Percentiles rank a stretch among this genome's conserved stretches.
Evolutionary conservation across 148 eudicot genomes (phyloP).

Genomic region (Camellia japonica): DNA sequence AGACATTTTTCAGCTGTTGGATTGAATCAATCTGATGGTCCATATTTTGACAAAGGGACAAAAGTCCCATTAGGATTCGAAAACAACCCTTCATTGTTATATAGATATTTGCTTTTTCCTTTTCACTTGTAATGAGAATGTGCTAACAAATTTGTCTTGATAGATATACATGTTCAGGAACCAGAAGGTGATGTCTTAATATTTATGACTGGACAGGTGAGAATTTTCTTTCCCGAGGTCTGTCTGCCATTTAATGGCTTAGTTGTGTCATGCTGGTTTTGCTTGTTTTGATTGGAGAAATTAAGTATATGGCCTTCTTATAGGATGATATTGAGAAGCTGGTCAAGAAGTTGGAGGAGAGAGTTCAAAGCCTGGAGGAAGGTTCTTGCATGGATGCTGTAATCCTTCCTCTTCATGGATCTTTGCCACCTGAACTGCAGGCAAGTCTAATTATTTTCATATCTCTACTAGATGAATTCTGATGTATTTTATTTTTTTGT

Average conservation of each 20-base stretch:
- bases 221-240: conserved; percentile 15
- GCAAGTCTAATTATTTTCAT: conserved; percentile 25
- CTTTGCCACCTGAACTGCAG: conserved; percentile 91
- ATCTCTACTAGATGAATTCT: neutral
- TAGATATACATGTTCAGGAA: conserved; percentile 78
- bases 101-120: neutral
- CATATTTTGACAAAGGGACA: no score
- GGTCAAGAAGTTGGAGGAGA: conserved; percentile 79
- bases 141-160: conserved; percentile 11
- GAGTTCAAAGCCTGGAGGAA: conserved; percentile 74
- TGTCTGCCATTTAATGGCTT: conserved; percentile 1
- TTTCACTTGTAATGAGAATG: neutral
- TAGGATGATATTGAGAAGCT: conserved; percentile 93
- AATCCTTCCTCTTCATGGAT: conserved; percentile 93
- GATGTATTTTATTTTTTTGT: neutral
- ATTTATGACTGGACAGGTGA: conserved; percentile 97
- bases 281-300: conserved; percentile 9
- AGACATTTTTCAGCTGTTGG: no score
- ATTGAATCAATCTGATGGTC: no score
- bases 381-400: conserved; percentile 96
- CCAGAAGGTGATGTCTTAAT: conserved; percentile 94
- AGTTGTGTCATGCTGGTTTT: neutral
- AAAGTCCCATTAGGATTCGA: no score
- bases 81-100: no score
- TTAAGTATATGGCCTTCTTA: conserved; percentile 8